Base-by-base conservation (phyloP, 1,139 yeast species). In the Pichia sp. region DNA sequence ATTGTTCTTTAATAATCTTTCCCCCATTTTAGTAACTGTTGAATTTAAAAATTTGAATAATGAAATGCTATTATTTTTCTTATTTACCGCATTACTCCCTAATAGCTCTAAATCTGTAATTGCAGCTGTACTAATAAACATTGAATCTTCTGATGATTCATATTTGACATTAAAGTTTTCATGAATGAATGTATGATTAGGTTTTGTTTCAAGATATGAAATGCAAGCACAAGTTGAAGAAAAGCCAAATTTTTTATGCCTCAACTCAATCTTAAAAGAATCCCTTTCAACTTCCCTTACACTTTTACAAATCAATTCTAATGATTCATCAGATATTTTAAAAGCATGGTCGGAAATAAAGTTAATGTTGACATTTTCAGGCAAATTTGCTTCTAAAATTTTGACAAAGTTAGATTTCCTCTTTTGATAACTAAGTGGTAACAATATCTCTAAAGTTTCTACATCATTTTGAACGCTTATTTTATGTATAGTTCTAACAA, bases 1-100 rank as follows among this genome's bases (percentile, higher is more conserved):
- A 39, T 63, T 66, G 19, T 60, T 64, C 45, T 64, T 60, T 32
- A 72, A 51, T 14, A 64, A 47, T 38, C 76, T 50, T 16, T 55
- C 58, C 1, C 76, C 77, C 75, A 71, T 71, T 38, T 65, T 66
- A 0, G 76, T 70, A 0, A 55, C 48, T 2, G 74, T 69, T 2
- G 50, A 47, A 45, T 70, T 63, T 38, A 71, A 48, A 28, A 61
- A 56, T 23, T 63, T 66, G 33, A 61, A 60, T 11, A 71, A 51
- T 0, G 69, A 61, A 9, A 37, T n/a, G 5, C 25, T 33, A 18
- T 56, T 44, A 0, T 64, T 65, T 13, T 47, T 52, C 18, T 50
- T 49, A 5, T 36, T 31, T 5, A 59, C 62, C 8, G 51, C 36
- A 4, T 55, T 50, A 45, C 65, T 68, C 8, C 62, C 60, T 2